Conservation (phyloP, 2,329 filamentous ascomycete species). For the Cladosporium sp. region DNA sequence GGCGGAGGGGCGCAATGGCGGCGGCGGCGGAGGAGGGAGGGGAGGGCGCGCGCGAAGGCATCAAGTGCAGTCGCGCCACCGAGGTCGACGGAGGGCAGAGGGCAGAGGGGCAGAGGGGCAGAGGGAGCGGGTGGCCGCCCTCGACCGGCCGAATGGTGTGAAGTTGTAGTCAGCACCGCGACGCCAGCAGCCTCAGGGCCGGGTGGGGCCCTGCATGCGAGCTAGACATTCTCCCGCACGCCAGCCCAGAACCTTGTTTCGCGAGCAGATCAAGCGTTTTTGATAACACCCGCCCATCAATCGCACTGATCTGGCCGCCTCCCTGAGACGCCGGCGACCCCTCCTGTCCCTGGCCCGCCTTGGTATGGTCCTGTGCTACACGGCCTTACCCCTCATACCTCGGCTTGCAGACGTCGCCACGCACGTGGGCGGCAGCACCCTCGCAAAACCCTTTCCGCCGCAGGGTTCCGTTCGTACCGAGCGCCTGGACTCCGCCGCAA, state of each 20-base stretch:
- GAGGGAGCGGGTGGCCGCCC: not conserved
- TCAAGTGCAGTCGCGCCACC: not conserved
- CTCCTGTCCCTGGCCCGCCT: not conserved
- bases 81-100: not conserved
- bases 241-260: not conserved
- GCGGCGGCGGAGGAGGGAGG: not conserved
- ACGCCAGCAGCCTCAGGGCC: not conserved
- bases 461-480: constrained; percentile 8
- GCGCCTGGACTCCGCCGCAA: not conserved
- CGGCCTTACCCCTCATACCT: not conserved
- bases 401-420: not conserved
- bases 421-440: constrained; percentile 1
- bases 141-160: not conserved
- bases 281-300: no score
- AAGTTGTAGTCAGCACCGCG: not conserved
- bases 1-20: not conserved
- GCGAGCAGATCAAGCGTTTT: no score
- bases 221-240: not conserved
- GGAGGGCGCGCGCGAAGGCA: not conserved
- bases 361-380: not conserved
- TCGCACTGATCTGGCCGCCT: not conserved
- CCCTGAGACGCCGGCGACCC: not conserved
- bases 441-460: not conserved
- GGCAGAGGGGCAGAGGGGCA: not conserved
- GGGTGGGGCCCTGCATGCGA: not conserved